phyloP scores from a whole-genome alignment of 495 filamentous ascomycete species.

The Thozetella sp. region DNA sequence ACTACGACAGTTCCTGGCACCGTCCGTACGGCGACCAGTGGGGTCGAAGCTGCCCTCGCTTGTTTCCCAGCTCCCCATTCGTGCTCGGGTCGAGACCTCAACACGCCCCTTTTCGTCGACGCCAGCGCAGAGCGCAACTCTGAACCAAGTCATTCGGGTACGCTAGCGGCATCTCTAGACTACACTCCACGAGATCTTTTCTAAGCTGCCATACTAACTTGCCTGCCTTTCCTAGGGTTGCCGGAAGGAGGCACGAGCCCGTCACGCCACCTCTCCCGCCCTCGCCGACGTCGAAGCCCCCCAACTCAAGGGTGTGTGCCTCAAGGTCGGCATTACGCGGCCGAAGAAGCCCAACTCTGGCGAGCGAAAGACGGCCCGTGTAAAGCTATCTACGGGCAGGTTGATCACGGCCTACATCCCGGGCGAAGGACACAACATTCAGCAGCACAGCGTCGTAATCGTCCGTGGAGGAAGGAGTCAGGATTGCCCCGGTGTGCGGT shows the following conservation, averaged over 20 bases:
- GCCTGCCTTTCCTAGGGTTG: constrained; percentile 58
- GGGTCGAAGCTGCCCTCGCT: background rate
- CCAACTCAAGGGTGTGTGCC: constrained; percentile 90
- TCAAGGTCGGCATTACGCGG: constrained; percentile 88
- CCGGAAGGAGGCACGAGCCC: constrained; percentile 72
- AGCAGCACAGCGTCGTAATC: constrained; percentile 96
- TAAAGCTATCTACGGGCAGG: constrained; percentile 84
- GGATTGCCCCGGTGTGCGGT: constrained; percentile 98
- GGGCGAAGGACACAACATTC: constrained; percentile 97
- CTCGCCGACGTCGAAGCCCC: constrained; percentile 68
- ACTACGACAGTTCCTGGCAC: constrained; percentile 22
- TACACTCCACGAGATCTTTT: constrained; percentile 11
- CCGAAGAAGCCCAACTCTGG: constrained; percentile 99
- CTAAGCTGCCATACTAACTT: background rate
- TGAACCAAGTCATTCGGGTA: constrained; percentile 61
- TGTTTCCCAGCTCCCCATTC: background rate
- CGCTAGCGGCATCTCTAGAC: constrained; percentile 23
- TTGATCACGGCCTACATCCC: constrained; percentile 90
- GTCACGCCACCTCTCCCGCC: constrained; percentile 84
- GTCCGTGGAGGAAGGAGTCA: constrained; percentile 88
- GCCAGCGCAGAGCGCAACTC: constrained; percentile 52
- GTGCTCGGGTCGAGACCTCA: constrained; percentile 8
- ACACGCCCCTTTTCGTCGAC: constrained; percentile 50
- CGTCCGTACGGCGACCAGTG: constrained; percentile 23
- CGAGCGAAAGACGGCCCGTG: constrained; percentile 87